These are phyloP conservation scores for Lipomyces orientalis DNA, from an alignment of 805 yeast species.

Conservation along the genomic window DNA sequence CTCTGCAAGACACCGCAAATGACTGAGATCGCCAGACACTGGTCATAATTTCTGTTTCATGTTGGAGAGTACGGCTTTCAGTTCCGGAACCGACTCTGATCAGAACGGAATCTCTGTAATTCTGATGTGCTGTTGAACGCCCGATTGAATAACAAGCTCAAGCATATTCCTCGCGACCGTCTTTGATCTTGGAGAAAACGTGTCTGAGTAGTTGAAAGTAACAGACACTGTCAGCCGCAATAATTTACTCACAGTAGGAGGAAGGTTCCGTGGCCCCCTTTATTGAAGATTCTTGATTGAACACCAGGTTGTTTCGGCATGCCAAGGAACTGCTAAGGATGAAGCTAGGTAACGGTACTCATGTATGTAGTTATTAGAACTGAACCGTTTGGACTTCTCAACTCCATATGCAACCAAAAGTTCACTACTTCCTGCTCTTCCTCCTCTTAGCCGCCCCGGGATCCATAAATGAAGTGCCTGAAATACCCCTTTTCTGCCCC, in stretches of 20 bases:
- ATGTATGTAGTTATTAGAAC: neutral
- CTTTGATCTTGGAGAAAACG: slow-evolving; percentile 57
- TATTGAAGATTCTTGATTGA: neutral
- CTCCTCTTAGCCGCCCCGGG: slow-evolving; percentile 1
- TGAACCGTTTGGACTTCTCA: neutral
- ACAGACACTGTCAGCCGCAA: slow-evolving; percentile 60
- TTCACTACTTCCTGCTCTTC: neutral
- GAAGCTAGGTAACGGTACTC: neutral
- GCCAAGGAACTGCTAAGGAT: neutral
- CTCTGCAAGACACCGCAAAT: slow-evolving; percentile 52
- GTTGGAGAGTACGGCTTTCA: slow-evolving; percentile 13
- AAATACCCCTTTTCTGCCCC: neutral
- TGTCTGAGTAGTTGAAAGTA: slow-evolving; percentile 68
- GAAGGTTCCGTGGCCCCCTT: neutral
- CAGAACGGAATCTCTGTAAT: slow-evolving; percentile 41
- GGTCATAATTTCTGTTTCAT: slow-evolving; percentile 6
- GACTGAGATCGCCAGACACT: slow-evolving; percentile 9
- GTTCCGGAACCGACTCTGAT: slow-evolving; percentile 21
- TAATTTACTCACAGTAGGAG: too few relatives aligned
- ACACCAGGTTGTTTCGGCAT: neutral
- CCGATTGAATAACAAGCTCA: slow-evolving; percentile 39
- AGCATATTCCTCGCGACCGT: slow-evolving; percentile 60
- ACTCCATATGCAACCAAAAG: neutral
- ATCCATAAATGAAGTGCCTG: neutral
- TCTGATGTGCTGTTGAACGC: slow-evolving; percentile 34